Conservation (phyloP, 2,329 filamentous ascomycete genomes). For the Akanthomyces lecanii region DNA sequence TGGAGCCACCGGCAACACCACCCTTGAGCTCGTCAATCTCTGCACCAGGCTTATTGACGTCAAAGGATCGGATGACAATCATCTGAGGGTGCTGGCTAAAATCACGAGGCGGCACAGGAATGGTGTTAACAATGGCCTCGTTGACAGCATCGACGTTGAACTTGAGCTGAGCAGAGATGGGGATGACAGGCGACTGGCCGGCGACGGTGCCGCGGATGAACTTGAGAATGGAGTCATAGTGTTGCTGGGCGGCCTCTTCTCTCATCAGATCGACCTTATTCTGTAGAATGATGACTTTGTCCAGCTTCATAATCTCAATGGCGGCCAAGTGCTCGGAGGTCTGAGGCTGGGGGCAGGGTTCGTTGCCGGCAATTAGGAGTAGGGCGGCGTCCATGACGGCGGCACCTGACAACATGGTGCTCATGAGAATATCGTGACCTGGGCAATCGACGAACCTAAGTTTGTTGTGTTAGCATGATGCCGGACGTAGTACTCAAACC, state of each 20-base stretch:
- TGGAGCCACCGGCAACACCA: constrained; percentile 95
- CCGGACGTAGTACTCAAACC: neutral
- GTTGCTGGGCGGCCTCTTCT: constrained; percentile 86
- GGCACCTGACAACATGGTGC: constrained; percentile 98
- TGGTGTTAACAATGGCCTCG: constrained; percentile 91
- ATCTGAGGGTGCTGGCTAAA: constrained; percentile 92
- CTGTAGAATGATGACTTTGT: constrained; percentile 98
- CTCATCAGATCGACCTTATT: constrained; percentile 99
- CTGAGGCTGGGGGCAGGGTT: constrained; percentile 96
- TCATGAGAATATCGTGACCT: constrained; percentile 99
- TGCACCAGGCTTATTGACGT: constrained; percentile 99
- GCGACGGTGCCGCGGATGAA: constrained; percentile 98
- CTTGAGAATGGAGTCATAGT: constrained; percentile 96
- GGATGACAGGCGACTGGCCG: constrained; percentile 90
- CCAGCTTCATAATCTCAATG: constrained; percentile 99
- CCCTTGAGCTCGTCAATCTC: constrained; percentile 98
- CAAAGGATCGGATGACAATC: constrained; percentile 98
- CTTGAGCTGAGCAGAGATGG: constrained; percentile 95
- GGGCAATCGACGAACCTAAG: constrained; percentile 93
- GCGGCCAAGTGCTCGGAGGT: constrained; percentile 98
- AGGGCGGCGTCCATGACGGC: constrained; percentile 99
- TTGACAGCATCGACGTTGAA: constrained; percentile 99
- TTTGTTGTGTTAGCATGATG: constrained; percentile 5
- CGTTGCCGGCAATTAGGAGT: constrained; percentile 94
- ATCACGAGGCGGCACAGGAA: constrained; percentile 86